Conservation (phyloP, 345 rosid genomes). For the Moringa oleifera region DNA sequence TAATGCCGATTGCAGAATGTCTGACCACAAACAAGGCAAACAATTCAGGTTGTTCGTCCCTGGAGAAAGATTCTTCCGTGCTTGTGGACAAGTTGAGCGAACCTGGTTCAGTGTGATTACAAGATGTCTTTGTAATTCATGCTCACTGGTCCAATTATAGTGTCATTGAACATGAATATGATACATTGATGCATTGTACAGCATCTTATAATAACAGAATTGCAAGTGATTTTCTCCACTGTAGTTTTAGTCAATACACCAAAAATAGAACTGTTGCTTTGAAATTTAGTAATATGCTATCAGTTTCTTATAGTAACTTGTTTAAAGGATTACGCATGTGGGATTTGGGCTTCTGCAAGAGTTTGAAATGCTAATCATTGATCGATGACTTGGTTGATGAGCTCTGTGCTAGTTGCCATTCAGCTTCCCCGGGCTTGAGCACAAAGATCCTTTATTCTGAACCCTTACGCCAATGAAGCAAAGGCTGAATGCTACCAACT, state of each 20-base stretch:
- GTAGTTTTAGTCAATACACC: neutral
- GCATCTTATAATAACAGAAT: conserved; percentile 11
- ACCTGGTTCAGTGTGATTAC: neutral
- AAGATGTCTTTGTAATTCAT: neutral
- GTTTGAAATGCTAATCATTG: no score
- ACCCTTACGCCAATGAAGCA: no score
- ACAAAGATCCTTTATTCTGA: no score
- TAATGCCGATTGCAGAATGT: conserved; percentile 19
- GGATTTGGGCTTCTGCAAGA: no score
- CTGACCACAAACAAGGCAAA: conserved; percentile 5
- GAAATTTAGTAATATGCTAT: no score
- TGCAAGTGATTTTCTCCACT: neutral
- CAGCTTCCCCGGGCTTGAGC: no score
- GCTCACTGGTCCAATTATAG: neutral
- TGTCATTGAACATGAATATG: conserved; percentile 17
- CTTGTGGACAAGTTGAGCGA: neutral
- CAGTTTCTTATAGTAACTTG: no score
- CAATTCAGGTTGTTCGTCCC: conserved; percentile 7
- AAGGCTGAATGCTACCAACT: no score
- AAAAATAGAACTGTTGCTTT: neutral
- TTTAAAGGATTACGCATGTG: no score
- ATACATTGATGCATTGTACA: conserved; percentile 19
- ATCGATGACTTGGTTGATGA: no score
- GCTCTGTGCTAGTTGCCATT: no score
- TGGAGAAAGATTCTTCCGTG: conserved; percentile 1